phyloP scores from a whole-genome alignment of 2,329 filamentous ascomycete genomes.

The Cercospora nicotianae region DNA sequence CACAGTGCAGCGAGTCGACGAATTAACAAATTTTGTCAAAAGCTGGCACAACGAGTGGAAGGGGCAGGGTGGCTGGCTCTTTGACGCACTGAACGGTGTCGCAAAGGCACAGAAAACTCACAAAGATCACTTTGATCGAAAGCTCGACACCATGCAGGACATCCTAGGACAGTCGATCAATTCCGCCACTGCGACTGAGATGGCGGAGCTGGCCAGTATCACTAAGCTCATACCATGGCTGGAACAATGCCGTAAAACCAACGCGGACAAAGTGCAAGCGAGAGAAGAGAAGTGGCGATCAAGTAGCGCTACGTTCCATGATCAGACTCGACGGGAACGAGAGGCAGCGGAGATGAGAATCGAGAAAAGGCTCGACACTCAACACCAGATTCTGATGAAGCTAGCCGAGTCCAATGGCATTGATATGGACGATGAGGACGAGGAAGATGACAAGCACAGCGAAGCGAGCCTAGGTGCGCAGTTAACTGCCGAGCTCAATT shows the following conservation, averaged over 20 bases:
- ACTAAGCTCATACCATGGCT: slow-evolving; percentile 42
- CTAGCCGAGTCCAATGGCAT: slow-evolving; percentile 31
- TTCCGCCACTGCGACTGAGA: slow-evolving; percentile 28
- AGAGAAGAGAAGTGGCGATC: slow-evolving; percentile 45
- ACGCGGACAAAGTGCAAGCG: slow-evolving; percentile 38
- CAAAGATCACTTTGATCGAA: slow-evolving; percentile 19
- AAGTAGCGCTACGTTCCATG: slow-evolving; percentile 43
- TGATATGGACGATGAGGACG: slow-evolving; percentile 24
- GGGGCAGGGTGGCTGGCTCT: slow-evolving; percentile 36
- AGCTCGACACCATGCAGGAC: slow-evolving; percentile 31
- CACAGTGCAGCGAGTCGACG: slow-evolving; percentile 19
- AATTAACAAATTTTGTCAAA: slow-evolving; percentile 20
- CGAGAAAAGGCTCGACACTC: slow-evolving; percentile 37
- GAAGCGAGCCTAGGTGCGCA: slow-evolving; percentile 33
- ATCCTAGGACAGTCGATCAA: slow-evolving; percentile 33
- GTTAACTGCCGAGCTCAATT: slow-evolving; percentile 32
- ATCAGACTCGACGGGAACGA: slow-evolving; percentile 39
- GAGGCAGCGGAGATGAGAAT: slow-evolving; percentile 40
- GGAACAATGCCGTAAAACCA: slow-evolving; percentile 42
- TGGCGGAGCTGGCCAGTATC: slow-evolving; percentile 35
- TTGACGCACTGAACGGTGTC: slow-evolving; percentile 29
- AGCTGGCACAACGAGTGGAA: slow-evolving; percentile 34
- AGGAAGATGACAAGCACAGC: slow-evolving; percentile 22
- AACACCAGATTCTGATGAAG: slow-evolving; percentile 33
- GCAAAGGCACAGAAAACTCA: slow-evolving; percentile 21